phyloP scores from a whole-genome alignment of 2,329 filamentous ascomycete genomes.

The Exophiala sideris region DNA sequence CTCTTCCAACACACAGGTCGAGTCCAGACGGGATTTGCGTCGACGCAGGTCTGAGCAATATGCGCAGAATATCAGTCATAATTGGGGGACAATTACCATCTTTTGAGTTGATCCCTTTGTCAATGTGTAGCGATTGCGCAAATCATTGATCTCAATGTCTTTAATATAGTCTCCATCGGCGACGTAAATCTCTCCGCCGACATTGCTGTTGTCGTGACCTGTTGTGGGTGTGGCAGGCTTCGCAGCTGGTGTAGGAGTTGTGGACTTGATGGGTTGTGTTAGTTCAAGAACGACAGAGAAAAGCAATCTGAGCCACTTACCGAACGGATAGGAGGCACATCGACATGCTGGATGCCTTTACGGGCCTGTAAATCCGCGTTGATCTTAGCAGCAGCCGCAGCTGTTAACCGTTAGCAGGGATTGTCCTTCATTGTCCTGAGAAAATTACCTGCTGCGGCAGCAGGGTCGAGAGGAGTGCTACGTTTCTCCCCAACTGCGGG shows the following conservation, averaged over 20 bases:
- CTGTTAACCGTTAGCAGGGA: conserved; percentile 44
- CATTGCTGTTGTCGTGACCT: conserved; percentile 51
- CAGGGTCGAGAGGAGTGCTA: conserved; percentile 62
- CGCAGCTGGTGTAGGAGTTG: conserved; percentile 27
- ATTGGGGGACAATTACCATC: conserved; percentile 84
- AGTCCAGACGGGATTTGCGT: not conserved
- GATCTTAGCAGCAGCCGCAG: conserved; percentile 84
- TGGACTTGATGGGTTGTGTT: conserved; percentile 2
- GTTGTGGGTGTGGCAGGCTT: conserved; percentile 54
- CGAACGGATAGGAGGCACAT: conserved; percentile 74
- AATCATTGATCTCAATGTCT: conserved; percentile 97
- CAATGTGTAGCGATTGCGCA: conserved; percentile 93
- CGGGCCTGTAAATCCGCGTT: conserved; percentile 80
- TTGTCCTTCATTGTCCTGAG: not conserved
- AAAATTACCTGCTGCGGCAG: conserved; percentile 71
- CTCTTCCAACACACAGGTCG: not conserved
- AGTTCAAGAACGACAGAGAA: conserved; percentile 30
- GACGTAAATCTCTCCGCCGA: conserved; percentile 88
- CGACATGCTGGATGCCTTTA: conserved; percentile 85
- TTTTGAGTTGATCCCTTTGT: conserved; percentile 97
- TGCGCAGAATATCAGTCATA: not conserved
- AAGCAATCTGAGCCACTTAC: conserved; percentile 38
- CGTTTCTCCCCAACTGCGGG: conserved; percentile 42
- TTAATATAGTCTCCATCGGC: conserved; percentile 97
- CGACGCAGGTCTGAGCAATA: not conserved